phyloP scores from a whole-genome alignment of 2,329 filamentous ascomycete genomes.

The Hypoxylon sp. region DNA sequence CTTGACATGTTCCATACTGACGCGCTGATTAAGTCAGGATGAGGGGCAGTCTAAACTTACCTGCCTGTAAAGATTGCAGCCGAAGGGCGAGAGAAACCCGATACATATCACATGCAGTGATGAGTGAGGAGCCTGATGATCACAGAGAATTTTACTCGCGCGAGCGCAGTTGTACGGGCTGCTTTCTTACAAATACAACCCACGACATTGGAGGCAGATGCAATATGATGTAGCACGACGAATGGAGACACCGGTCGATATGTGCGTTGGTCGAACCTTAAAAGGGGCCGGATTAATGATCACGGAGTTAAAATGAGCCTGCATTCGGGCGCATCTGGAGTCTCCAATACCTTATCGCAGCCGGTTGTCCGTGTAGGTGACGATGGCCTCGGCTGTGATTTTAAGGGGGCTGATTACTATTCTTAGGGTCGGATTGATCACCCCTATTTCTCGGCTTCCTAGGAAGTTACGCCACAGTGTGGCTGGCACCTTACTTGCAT shows the following conservation, averaged over 20 bases:
- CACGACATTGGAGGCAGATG: background rate
- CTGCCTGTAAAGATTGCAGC: slow-evolving; percentile 8
- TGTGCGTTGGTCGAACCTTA: slow-evolving; percentile 9
- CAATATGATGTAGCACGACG: slow-evolving; percentile 18
- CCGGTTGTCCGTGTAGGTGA: slow-evolving; percentile 7
- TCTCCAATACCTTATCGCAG: background rate
- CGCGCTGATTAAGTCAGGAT: slow-evolving; percentile 36
- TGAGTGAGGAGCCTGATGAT: slow-evolving; percentile 15
- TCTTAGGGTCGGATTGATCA: slow-evolving; percentile 3
- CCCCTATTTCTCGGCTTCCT: slow-evolving; percentile 14
- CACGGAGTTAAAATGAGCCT: slow-evolving; percentile 7
- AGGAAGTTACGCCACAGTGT: slow-evolving; percentile 12
- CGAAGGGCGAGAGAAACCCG: slow-evolving; percentile 34
- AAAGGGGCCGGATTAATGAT: slow-evolving; percentile 1
- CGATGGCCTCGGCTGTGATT: slow-evolving; percentile 12
- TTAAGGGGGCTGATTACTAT: background rate
- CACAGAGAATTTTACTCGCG: slow-evolving; percentile 6
- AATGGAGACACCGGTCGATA: slow-evolving; percentile 16
- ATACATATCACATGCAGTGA: slow-evolving; percentile 3
- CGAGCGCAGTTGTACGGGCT: background rate
- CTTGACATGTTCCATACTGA: slow-evolving; percentile 15
- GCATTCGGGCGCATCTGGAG: slow-evolving; percentile 7
- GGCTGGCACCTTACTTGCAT: slow-evolving; percentile 7
- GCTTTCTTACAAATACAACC: slow-evolving; percentile 31
- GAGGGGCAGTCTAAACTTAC: slow-evolving; percentile 18